Percentiles rank a stretch among this genome's conserved stretches.
Evolutionary conservation across 75 land plant species (phyloP).

Genomic region (Picea glauca): DNA sequence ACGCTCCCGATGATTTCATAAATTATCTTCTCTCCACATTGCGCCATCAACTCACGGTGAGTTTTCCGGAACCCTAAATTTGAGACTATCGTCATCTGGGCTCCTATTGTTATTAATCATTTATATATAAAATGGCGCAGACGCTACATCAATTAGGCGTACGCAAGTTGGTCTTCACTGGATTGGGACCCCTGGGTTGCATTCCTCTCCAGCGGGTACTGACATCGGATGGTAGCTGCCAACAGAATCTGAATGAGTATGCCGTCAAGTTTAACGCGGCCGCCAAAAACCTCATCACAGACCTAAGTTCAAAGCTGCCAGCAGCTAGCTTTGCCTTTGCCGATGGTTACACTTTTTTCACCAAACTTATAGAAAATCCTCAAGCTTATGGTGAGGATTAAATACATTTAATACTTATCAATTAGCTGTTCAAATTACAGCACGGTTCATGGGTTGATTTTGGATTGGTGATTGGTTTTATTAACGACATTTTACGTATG

Average conservation of each 20-base stretch:
- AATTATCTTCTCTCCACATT: too few species aligned
- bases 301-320: constrained; percentile 43
- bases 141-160: constrained; percentile 60
- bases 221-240: constrained; percentile 63
- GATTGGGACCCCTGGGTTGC: constrained; percentile 93
- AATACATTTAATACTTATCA: neutral
- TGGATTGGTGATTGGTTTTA: neutral
- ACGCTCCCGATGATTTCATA: too few species aligned
- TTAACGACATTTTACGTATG: neutral
- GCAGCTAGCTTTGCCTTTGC: constrained; percentile 54
- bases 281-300: constrained; percentile 18
- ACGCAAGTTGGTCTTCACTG: constrained; percentile 55
- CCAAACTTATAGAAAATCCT: constrained; percentile 53
- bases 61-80: neutral
- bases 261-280: constrained; percentile 56
- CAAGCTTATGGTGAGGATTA: constrained; percentile 45
- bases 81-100: neutral
- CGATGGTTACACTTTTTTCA: constrained; percentile 55
- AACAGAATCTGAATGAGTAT: constrained; percentile 51
- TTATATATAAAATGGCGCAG: neutral
- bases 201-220: constrained; percentile 38
- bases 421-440: neutral
- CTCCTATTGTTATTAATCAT: too few species aligned
- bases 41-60: too few species aligned
- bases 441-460: neutral